Evolutionary conservation across 495 filamentous ascomycete genomes (phyloP).

Genomic region (Penicillium ochrochloron): DNA sequence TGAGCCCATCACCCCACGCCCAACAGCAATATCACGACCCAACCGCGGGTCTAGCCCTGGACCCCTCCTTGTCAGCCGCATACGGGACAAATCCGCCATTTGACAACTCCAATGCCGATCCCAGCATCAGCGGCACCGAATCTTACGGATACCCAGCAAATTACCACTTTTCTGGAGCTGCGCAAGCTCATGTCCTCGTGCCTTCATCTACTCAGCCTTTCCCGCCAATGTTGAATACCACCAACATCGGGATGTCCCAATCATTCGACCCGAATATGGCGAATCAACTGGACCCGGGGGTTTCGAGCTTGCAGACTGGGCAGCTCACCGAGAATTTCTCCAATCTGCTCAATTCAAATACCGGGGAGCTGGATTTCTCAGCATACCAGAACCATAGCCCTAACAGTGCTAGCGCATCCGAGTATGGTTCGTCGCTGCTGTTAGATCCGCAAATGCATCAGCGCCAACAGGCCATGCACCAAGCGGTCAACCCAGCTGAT

Average conservation of each 20-base stretch:
- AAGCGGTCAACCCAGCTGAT: constrained; percentile 64
- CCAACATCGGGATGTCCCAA: constrained; percentile 43
- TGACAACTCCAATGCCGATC: constrained; percentile 28
- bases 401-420: constrained; percentile 36
- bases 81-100: constrained; percentile 36
- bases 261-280: constrained; percentile 45
- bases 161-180: constrained; percentile 37
- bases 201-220: constrained; percentile 39
- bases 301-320: constrained; percentile 25
- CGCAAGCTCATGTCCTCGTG: constrained; percentile 33
- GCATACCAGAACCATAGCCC: constrained; percentile 44
- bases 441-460: constrained; percentile 53
- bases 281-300: constrained; percentile 41
- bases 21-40: constrained; percentile 47
- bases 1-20: constrained; percentile 47
- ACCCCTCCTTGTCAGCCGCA: constrained; percentile 43
- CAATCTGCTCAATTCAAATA: constrained; percentile 43
- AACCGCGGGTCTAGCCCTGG: constrained; percentile 40
- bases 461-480: constrained; percentile 45
- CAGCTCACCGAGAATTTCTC: constrained; percentile 48
- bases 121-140: constrained; percentile 31
- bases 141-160: constrained; percentile 38
- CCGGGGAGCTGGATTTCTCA: constrained; percentile 45
- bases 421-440: constrained; percentile 47
- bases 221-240: constrained; percentile 31